phyloP scores from a whole-genome alignment of 2,329 filamentous ascomycete species.

The Dothiorella sarmentorum region DNA sequence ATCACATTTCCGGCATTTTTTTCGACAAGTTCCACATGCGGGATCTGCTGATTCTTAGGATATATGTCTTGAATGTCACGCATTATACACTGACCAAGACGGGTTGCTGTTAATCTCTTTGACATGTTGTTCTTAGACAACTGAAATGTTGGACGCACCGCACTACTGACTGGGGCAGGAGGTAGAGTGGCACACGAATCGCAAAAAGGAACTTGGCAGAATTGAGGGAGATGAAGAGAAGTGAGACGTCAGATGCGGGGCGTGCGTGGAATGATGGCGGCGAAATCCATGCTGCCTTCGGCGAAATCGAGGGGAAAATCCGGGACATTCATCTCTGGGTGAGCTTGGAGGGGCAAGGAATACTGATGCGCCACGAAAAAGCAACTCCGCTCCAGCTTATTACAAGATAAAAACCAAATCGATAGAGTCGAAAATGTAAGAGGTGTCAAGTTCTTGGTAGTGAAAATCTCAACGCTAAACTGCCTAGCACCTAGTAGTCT shows the following conservation, averaged over 20 bases:
- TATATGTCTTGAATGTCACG: too few species aligned
- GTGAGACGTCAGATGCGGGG: background rate
- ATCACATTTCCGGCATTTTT: constrained; percentile 22
- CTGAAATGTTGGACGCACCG: background rate
- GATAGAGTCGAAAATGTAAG: too few species aligned
- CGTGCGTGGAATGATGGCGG: background rate
- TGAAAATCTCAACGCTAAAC: too few species aligned
- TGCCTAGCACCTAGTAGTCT: background rate
- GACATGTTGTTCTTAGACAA: too few species aligned
- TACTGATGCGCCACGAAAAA: too few species aligned
- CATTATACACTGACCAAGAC: background rate
- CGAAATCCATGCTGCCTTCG: background rate
- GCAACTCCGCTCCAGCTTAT: too few species aligned
- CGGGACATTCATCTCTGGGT: background rate
- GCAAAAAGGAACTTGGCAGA: background rate
- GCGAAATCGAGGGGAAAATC: background rate
- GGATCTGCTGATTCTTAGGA: constrained; percentile 17
- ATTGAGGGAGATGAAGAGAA: background rate
- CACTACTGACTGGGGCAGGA: background rate
- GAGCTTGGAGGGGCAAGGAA: too few species aligned
- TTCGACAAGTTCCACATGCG: constrained; percentile 22
- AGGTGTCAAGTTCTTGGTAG: too few species aligned
- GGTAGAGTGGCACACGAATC: background rate
- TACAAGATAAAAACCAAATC: too few species aligned
- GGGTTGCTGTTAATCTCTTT: constrained; percentile 7